These are phyloP conservation scores for Rosa chinensis DNA, from an alignment of 306 rosid species.

Conservation along the genomic window DNA sequence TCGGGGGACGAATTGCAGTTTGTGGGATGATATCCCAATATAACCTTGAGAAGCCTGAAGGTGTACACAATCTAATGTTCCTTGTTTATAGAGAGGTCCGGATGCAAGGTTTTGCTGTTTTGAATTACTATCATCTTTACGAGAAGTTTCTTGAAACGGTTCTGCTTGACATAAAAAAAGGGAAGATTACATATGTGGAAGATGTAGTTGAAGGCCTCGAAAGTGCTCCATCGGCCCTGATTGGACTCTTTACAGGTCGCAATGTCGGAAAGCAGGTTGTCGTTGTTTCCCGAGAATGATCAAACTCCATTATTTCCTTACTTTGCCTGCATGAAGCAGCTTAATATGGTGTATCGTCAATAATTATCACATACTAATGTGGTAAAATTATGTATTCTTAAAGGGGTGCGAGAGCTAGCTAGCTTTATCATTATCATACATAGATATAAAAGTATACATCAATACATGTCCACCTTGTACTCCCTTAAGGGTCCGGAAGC, in stretches of 20 bases:
- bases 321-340: too few species aligned
- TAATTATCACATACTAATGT: too few species aligned
- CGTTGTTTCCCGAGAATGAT: conserved; percentile 9
- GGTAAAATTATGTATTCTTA: too few species aligned
- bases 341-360: too few species aligned
- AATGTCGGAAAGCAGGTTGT: conserved; percentile 40
- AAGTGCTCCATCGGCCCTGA: conserved; percentile 30
- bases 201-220: conserved; percentile 42
- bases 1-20: background rate
- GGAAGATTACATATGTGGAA: background rate
- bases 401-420: too few species aligned
- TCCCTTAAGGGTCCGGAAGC: background rate
- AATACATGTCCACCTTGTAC: background rate
- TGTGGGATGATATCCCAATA: background rate
- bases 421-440: background rate
- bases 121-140: background rate
- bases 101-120: background rate
- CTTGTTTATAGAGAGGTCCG: background rate
- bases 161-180: background rate
- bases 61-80: background rate
- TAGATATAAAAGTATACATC: background rate
- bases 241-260: conserved; percentile 33
- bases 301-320: too few species aligned
- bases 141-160: background rate
- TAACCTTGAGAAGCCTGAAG: background rate